Evolutionary conservation across 345 rosid species (phyloP).

Genomic region (Sonneratia caseolaris): DNA sequence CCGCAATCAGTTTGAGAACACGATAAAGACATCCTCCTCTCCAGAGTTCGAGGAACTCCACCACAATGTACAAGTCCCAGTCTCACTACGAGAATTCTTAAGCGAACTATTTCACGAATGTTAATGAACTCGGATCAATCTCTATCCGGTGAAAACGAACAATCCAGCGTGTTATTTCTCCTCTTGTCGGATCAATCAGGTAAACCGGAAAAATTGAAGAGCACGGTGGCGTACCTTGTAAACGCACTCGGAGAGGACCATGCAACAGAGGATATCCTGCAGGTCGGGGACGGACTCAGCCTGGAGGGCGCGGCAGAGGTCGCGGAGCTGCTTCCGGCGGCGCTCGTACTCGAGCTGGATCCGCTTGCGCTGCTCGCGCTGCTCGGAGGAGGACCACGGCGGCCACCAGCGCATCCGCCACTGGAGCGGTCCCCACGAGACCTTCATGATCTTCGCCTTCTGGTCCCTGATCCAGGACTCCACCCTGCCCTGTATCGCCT

Average conservation of each 20-base stretch:
- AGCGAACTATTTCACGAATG: not conserved
- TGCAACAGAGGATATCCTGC: slow-evolving; percentile 89
- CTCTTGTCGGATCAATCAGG: not conserved
- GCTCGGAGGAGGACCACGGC: slow-evolving; percentile 47
- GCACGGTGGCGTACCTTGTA: slow-evolving; percentile 50
- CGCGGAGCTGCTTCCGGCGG: slow-evolving; percentile 59
- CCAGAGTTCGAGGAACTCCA: not conserved
- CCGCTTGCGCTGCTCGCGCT: slow-evolving; percentile 46
- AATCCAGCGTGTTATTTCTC: not conserved
- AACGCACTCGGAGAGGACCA: slow-evolving; percentile 94
- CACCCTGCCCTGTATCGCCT: slow-evolving; percentile 58
- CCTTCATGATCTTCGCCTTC: slow-evolving; percentile 51
- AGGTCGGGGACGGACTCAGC: slow-evolving; percentile 76
- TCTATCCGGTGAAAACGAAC: not conserved
- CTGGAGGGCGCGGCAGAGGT: slow-evolving; percentile 67
- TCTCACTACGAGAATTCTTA: not conserved
- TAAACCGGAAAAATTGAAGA: not conserved
- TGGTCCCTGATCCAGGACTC: slow-evolving; percentile 95
- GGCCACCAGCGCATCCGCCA: slow-evolving; percentile 73
- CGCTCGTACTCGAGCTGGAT: slow-evolving; percentile 72
- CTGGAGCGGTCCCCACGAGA: slow-evolving; percentile 72
- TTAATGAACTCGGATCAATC: not conserved
- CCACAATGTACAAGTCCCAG: not conserved
- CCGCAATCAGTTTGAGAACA: not conserved
- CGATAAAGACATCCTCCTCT: not conserved